These are phyloP conservation scores for Davidsoniella neocaledoniae DNA, from an alignment of 2,329 filamentous ascomycete species.

Conservation along the genomic window DNA sequence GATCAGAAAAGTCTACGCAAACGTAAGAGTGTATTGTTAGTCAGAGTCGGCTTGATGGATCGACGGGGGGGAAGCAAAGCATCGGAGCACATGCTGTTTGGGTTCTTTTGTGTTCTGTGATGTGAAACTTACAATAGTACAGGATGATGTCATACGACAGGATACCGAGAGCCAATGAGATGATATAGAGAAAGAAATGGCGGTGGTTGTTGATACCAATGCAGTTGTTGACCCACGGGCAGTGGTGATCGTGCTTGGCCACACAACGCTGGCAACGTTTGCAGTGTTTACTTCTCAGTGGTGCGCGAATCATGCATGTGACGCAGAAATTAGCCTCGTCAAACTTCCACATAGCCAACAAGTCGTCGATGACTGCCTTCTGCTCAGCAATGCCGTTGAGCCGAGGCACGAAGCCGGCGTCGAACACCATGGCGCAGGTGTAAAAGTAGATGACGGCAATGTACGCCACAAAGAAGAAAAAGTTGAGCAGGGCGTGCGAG, in stretches of 20 bases:
- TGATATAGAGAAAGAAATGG: slow-evolving; percentile 83
- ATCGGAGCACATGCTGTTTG: too few species aligned
- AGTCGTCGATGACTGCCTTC: slow-evolving; percentile 72
- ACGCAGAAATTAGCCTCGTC: slow-evolving; percentile 92
- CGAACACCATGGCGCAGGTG: slow-evolving; percentile 63
- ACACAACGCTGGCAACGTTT: slow-evolving; percentile 81
- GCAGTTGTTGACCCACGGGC: slow-evolving; percentile 96
- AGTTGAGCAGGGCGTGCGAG: slow-evolving; percentile 54
- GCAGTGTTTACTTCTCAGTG: slow-evolving; percentile 90
- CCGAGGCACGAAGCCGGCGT: slow-evolving; percentile 88
- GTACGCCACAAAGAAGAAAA: slow-evolving; percentile 52
- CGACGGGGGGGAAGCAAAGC: not conserved
- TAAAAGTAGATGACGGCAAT: slow-evolving; percentile 72
- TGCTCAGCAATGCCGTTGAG: slow-evolving; percentile 78
- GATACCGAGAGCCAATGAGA: slow-evolving; percentile 62
- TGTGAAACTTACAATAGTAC: slow-evolving; percentile 45
- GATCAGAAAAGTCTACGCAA: slow-evolving; percentile 41
- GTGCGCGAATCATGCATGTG: slow-evolving; percentile 83
- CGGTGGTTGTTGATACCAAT: slow-evolving; percentile 90
- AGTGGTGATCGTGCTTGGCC: slow-evolving; percentile 94
- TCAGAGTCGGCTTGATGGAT: not conserved
- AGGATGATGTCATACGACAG: slow-evolving; percentile 53
- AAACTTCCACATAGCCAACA: slow-evolving; percentile 73
- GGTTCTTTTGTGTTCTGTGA: too few species aligned
- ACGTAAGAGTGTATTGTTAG: slow-evolving; percentile 16